Evolutionary conservation across 495 filamentous ascomycete genomes (phyloP), one percentile per base, ranked within the genome.

Genomic region (Xylaria curta): DNA sequence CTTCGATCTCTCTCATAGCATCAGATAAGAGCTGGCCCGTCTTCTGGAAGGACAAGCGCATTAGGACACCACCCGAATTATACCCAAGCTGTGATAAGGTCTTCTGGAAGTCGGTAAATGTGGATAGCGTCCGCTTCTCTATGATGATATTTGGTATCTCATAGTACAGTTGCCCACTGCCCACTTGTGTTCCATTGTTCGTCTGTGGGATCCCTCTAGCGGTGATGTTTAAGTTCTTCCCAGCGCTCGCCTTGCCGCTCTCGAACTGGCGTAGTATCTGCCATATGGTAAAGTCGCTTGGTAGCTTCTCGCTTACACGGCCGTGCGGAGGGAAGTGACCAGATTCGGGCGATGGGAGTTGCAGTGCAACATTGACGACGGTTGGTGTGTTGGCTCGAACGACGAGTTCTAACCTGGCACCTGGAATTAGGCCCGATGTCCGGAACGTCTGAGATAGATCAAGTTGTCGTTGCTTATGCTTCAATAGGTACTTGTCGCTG

Each of bases 341-440:
- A 6, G 87, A 87, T 77, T 93, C 92, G 5, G 87, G 86, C 31
- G 89, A 85, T 33, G 92, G 91, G 15, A 97, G 84, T 76, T 97
- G 93, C 24, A 99, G 85, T 6, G 93, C 94, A 28, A 98, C 91
- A 28, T 91, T 92, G 66, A 99, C 90, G 40, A 92, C 90, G 13
- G 93, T 90, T 2, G 95, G 91, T 0, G 93, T 94, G 60, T 89
- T 91, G 38, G 94, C 95, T 66, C 89, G 87, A 71, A 91, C 89
- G n/a, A 97, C 91, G 59, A 98, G 91, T 74, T 99, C 94, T 26
- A 99, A 87, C 74, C 97, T 97, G 33, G 96, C 95, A 38, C 96
- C 96, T 19, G 93, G 88, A 7, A 85, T 85, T 13, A 99, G 89
- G 66, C 94, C 94, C 1, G 95, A 93, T 42, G 95, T 91, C n/a